These are phyloP conservation scores for Tolypocladium paradoxum DNA, from an alignment of 2,329 filamentous ascomycete genomes.

Conservation along the genomic window DNA sequence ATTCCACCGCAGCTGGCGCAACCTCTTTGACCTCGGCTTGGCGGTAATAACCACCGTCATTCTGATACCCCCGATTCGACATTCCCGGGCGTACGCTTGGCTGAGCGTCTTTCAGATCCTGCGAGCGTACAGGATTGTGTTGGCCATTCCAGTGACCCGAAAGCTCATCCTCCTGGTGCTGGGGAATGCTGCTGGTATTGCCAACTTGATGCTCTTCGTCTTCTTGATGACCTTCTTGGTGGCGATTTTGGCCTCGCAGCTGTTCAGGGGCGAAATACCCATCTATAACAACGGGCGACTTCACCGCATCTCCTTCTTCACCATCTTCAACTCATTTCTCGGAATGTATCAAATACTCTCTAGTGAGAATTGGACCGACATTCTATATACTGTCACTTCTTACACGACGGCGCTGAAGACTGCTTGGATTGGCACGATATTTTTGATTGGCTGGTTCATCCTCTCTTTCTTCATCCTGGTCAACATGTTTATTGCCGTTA, in stretches of 20 bases:
- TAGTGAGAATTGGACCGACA: slow-evolving; percentile 88
- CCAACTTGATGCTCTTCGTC: slow-evolving; percentile 91
- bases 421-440: slow-evolving; percentile 86
- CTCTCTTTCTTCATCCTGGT: slow-evolving; percentile 89
- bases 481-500: slow-evolving; percentile 99
- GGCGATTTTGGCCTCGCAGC: slow-evolving; percentile 84
- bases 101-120: slow-evolving; percentile 89
- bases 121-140: slow-evolving; percentile 80
- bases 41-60: slow-evolving; percentile 78
- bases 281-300: slow-evolving; percentile 46
- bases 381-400: slow-evolving; percentile 72
- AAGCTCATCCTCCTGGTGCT: slow-evolving; percentile 81
- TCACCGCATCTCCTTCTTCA: slow-evolving; percentile 67
- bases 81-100: slow-evolving; percentile 72
- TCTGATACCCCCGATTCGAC: slow-evolving; percentile 68
- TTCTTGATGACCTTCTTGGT: slow-evolving; percentile 91
- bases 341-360: slow-evolving; percentile 97
- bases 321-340: slow-evolving; percentile 90
- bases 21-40: slow-evolving; percentile 70
- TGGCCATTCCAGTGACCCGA: slow-evolving; percentile 78
- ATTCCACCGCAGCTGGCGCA: slow-evolving; percentile 65
- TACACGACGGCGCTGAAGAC: slow-evolving; percentile 56
- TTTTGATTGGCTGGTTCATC: slow-evolving; percentile 93
- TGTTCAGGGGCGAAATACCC: slow-evolving; percentile 82
- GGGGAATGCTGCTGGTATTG: slow-evolving; percentile 82